A percentile compares a stretch with the other conserved stretches of the same genome.
Evolutionary conservation across 176 grass and related monocot species (phyloP).

Genomic region (Bonia amplexicaulis): DNA sequence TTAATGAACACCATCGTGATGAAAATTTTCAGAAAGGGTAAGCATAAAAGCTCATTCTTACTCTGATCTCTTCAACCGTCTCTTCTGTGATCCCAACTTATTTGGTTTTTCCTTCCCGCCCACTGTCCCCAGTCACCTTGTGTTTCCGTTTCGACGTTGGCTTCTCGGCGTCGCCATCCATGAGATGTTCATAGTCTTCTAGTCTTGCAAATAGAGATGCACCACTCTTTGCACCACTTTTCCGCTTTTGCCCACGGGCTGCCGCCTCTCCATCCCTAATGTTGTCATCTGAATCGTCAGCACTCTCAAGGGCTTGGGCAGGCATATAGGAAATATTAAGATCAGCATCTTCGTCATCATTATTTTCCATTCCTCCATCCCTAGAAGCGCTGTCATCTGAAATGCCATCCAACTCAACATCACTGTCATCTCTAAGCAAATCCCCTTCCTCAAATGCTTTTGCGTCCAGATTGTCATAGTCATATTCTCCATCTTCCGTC

Average conservation of each 20-base stretch:
- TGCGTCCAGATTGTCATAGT: conserved; percentile 80
- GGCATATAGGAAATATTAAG: neutral
- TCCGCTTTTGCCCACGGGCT: conserved; percentile 39
- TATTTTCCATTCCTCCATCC: conserved; percentile 21
- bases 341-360: conserved; percentile 21
- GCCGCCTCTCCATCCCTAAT: conserved; percentile 7
- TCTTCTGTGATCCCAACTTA: conserved; percentile 31
- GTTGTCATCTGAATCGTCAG: conserved; percentile 26
- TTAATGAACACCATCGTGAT: neutral
- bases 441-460: conserved; percentile 71
- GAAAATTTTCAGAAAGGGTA: neutral
- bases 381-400: neutral
- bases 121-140: conserved; percentile 24
- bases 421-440: conserved; percentile 70
- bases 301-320: conserved; percentile 16
- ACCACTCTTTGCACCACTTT: conserved; percentile 30
- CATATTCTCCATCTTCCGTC: conserved; percentile 48
- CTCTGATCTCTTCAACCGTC: conserved; percentile 24
- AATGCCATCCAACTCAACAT: conserved; percentile 49
- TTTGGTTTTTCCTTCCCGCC: conserved; percentile 20
- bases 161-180: conserved; percentile 14
- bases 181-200: conserved; percentile 74
- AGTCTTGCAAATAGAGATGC: conserved; percentile 73
- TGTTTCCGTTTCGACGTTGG: neutral
- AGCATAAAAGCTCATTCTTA: too few relatives aligned